Evolutionary conservation across 306 rosid genomes (phyloP), one percentile per base, ranked within the genome.

Genomic region (Trifolium fragiferum): DNA sequence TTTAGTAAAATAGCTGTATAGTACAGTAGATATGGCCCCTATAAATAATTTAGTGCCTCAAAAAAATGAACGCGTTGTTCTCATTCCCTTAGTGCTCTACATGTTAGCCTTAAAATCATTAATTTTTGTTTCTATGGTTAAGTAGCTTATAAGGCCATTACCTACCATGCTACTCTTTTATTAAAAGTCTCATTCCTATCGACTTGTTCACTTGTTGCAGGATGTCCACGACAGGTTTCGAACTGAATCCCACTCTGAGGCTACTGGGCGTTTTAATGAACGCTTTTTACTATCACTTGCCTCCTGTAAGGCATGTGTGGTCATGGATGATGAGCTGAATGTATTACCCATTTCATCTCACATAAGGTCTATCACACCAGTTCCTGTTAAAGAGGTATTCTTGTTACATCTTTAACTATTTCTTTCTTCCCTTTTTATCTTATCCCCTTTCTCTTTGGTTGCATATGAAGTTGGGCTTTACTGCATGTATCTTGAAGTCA

Each of bases 241-340:
- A 82, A 94, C 99, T 27, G 99, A 94, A 79, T 92, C 99, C 27
- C 99, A 94, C 80, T 73, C 87, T 32, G 89, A 88, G 80, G 86
- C 96, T 66, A 19, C 90, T 75, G 90, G 90, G 47, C 95, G 99
- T 27, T 94, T 94, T 77, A 94, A 94, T 81, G 99, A 94, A 69
- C 97, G 99, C 50, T 94, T 94, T 83, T 83, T 94, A 73, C 82
- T 94, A 63, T 94, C 99, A 12, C 80, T 92, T 70, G 97, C 97
- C 33, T 94, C 96, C 5, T 90, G 97, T 80, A 94, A 85, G 86
- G 84, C 96, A 5, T 94, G 96, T 25, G 90, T 89, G 41, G 89
- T 90, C 66, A 92, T 94, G 96, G 97, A 92, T 1, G 99, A 94
- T 83, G 99, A 94, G 76, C 80, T 92, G 76, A 92, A 94, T 82